Evolutionary conservation across 768 basidiomycete species (phyloP), one percentile per base, ranked within the genome.

Genomic region (Panaeolus cyanescens): DNA sequence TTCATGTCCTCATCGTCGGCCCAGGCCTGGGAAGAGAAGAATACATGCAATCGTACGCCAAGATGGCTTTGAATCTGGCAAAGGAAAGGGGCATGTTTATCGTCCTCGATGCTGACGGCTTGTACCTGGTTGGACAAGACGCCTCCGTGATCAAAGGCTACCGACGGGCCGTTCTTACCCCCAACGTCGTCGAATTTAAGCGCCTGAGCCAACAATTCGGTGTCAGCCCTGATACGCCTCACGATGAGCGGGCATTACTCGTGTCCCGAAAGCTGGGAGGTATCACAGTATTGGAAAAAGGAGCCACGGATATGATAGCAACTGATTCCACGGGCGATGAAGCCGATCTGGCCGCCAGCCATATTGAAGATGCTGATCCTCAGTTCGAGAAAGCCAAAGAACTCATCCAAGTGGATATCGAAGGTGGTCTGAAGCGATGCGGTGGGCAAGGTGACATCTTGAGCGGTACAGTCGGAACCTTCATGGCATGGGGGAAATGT

Each of bases 361-460:
- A 80, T 56, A 36, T 82, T 30, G 74, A 72, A 56, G 77, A 74
- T 9, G 77, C 74, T 0, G 80, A 85, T 65, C 80, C 78, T 0
- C 71, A 85, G 25, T 77, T 82, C 57, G 84, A 86, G 62, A 80
- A 78, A 36, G 79, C 82, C 36, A 78, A 80, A 59, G 87, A 90
- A 68, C 83, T 85, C 3, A 74, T 95, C 3, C 80, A 83, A 56
- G 86, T 91, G 30, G 87, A 91, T 64, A 75, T 81, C 0, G 76
- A 85, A 58, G 97, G 97, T 1, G 95, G 96, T 1, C 66, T 93
- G 67, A 96, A 96, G 77, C 80, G 97, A 59, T 96, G 94, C 68
- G 96, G 97, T 12, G 97, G 97, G 1, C 97, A 99, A 72, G 97
- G 97, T 0, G 97, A 99, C 74, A 87, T 99, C 34, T 73, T 99